These are phyloP conservation scores for Aspergillus campestris DNA, from an alignment of 495 filamentous ascomycete genomes.

Conservation along the genomic window DNA sequence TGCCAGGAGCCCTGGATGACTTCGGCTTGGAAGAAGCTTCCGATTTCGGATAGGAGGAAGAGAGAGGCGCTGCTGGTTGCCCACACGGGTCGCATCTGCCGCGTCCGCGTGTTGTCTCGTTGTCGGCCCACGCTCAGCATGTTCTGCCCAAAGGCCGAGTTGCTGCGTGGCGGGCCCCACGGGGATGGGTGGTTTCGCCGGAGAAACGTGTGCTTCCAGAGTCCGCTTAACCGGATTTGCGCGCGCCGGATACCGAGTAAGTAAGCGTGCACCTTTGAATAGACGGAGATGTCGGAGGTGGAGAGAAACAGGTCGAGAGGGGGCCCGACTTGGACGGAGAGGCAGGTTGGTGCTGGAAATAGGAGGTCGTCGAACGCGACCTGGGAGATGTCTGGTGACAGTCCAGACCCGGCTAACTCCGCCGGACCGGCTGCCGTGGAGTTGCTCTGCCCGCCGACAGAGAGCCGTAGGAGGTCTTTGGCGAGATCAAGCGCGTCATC, in stretches of 20 bases:
- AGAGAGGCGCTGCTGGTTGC: conserved; percentile 73
- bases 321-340: conserved; percentile 66
- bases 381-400: conserved; percentile 22
- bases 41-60: conserved; percentile 79
- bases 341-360: conserved; percentile 62
- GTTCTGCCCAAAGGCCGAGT: conserved; percentile 45
- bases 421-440: conserved; percentile 18
- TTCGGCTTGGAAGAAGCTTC: conserved; percentile 82
- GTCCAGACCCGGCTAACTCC: conserved; percentile 23
- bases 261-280: conserved; percentile 80
- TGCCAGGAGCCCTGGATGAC: conserved; percentile 72
- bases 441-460: conserved; percentile 34
- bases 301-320: conserved; percentile 85
- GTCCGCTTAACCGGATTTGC: conserved; percentile 67
- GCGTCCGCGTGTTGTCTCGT: conserved; percentile 48
- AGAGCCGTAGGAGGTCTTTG: conserved; percentile 64
- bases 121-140: conserved; percentile 48
- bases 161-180: conserved; percentile 54
- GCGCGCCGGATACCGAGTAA: conserved; percentile 74
- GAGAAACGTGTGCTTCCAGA: conserved; percentile 76
- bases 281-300: conserved; percentile 61
- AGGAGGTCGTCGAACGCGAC: conserved; percentile 68
- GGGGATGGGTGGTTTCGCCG: conserved; percentile 68
- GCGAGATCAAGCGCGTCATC: conserved; percentile 75
- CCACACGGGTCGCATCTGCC: conserved; percentile 72